phyloP scores from a whole-genome alignment of 441 rosid species.

The Pelargonium australe region DNA sequence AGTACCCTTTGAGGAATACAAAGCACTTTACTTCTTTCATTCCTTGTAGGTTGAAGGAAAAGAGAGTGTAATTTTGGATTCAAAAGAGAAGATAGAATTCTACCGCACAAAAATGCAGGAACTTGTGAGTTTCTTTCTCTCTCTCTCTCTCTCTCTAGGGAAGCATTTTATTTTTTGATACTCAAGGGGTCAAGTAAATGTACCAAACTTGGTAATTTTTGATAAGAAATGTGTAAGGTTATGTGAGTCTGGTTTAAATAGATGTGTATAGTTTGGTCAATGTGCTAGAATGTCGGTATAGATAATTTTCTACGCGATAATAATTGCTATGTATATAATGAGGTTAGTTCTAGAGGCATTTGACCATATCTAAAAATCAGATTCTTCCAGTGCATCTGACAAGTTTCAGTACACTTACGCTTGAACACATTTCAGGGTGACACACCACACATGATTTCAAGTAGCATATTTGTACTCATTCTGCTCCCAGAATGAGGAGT shows the following conservation, averaged over 20 bases:
- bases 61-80: slow-evolving; percentile 69
- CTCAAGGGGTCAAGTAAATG: neutral
- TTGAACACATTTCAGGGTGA: too few relatives aligned
- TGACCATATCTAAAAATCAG: neutral
- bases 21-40: slow-evolving; percentile 17
- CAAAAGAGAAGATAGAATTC: slow-evolving; percentile 87
- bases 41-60: slow-evolving; percentile 49
- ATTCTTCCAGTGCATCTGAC: neutral
- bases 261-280: neutral
- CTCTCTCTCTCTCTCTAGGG: slow-evolving; percentile 11
- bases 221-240: neutral
- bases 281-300: neutral
- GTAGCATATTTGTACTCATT: too few relatives aligned
- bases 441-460: too few relatives aligned
- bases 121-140: slow-evolving; percentile 60
- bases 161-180: neutral
- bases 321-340: neutral
- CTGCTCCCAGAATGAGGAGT: too few relatives aligned
- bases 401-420: too few relatives aligned
- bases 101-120: slow-evolving; percentile 94
- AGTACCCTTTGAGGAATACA: slow-evolving; percentile 25
- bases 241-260: neutral
- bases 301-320: neutral
- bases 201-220: neutral
- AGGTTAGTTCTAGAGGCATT: neutral